Percentiles rank a stretch among this genome's conserved stretches.
Evolutionary conservation across 1,139 yeast genomes (phyloP).

Genomic region (Zygotorulaspora mrakii): DNA sequence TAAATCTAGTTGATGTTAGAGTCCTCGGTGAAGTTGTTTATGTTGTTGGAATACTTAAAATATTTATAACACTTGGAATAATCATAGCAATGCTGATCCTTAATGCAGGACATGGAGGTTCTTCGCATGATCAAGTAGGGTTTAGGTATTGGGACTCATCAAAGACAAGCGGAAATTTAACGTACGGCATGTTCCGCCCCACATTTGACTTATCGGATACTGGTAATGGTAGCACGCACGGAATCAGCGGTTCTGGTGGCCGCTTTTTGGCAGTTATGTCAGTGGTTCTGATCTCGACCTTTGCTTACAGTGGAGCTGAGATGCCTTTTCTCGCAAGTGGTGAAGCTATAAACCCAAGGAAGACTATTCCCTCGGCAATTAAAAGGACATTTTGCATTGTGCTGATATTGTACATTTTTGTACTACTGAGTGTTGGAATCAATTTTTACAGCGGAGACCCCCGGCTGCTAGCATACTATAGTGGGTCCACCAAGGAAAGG

Average conservation of each 20-base stretch:
- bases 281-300: constrained; percentile 61
- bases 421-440: constrained; percentile 64
- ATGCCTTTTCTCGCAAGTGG: constrained; percentile 83
- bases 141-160: constrained; percentile 62
- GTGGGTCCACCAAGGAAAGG: constrained; percentile 14
- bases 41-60: constrained; percentile 55
- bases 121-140: constrained; percentile 45
- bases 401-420: constrained; percentile 58
- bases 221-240: constrained; percentile 42
- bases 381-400: constrained; percentile 69
- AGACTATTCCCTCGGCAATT: constrained; percentile 73
- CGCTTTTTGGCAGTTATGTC: constrained; percentile 60
- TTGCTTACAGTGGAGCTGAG: constrained; percentile 77
- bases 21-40: constrained; percentile 72
- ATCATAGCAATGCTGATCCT: constrained; percentile 61
- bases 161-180: constrained; percentile 49
- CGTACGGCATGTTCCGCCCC: constrained; percentile 71
- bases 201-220: constrained; percentile 54
- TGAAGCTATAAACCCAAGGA: constrained; percentile 77
- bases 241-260: constrained; percentile 61
- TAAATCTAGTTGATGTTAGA: constrained; percentile 61
- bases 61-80: constrained; percentile 50
- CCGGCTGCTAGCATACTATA: constrained; percentile 42
- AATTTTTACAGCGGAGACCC: constrained; percentile 76
- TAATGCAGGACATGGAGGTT: constrained; percentile 45